Evolutionary conservation across 1,284 basidiomycete species (phyloP).

Genomic region (Naganishia liquefaciens): DNA sequence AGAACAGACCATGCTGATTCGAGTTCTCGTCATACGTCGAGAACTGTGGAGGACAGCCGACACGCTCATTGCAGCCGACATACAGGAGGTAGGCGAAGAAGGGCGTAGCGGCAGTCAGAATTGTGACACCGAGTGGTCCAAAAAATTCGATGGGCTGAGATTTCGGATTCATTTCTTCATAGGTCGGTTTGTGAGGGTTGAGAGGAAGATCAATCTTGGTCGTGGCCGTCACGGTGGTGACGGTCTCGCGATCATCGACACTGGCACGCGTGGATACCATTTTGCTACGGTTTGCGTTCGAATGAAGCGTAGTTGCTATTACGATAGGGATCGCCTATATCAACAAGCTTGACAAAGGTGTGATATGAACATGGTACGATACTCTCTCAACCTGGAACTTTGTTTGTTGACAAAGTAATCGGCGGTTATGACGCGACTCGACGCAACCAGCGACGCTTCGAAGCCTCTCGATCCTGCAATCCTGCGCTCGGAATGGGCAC

Average conservation of each 20-base stretch:
- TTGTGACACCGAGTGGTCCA: constrained; percentile 76
- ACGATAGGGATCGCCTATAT: not conserved
- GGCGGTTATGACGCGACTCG: not conserved
- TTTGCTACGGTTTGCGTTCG: not conserved
- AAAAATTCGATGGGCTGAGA: constrained; percentile 75
- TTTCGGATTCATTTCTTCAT: constrained; percentile 55
- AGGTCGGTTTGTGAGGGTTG: constrained; percentile 45
- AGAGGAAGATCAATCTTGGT: constrained; percentile 48
- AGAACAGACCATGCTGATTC: constrained; percentile 15
- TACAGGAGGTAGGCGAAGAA: constrained; percentile 74
- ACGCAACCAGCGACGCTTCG: not conserved
- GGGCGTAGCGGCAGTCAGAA: constrained; percentile 74
- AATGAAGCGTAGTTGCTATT: not conserved
- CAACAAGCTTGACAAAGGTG: not conserved
- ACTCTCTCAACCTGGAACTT: not conserved
- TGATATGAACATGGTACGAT: constrained; percentile 16
- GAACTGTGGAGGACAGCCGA: constrained; percentile 70
- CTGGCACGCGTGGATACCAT: constrained; percentile 18
- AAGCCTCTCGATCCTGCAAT: too few species aligned
- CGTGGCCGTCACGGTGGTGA: constrained; percentile 51
- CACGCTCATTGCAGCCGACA: constrained; percentile 77
- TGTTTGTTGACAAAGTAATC: constrained; percentile 20
- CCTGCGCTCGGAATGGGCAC: too few species aligned
- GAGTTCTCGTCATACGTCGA: constrained; percentile 19
- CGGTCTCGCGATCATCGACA: constrained; percentile 11